Base-by-base conservation (phyloP, 2,329 filamentous ascomycete species). In the Diplodia scrobiculata region DNA sequence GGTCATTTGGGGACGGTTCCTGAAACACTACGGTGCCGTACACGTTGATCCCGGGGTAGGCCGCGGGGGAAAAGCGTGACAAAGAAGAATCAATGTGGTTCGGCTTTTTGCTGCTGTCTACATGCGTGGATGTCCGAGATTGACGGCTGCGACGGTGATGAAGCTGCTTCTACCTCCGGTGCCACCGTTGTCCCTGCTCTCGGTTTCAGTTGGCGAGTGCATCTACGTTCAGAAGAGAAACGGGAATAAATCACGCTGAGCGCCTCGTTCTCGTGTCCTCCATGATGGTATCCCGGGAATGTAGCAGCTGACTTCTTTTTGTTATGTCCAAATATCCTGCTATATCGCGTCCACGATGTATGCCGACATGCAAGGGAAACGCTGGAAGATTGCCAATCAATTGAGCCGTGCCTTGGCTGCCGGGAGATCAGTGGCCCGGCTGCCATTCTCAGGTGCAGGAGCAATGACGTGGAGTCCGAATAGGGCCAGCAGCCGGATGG, bases 1-100 rank as follows among this genome's bases (percentile, higher is more conserved):
- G 25, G 25, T 34, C 2, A 17, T 55, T 5, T 65, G 50, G 50
- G 32, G 50, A 17, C 41, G 38, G 52, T 55, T 55, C 27, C 27
- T 45, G 47, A 65, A 55, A 29, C 63, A 55, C n/a, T 55, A 19
- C 41, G 32, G 63, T 13, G 27, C 45, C 3, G 50, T 47, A 2
- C 5, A 55, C 11, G 52, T 55, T 11, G 50, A 34, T 55, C 17
- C 41, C n/a, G 63, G 50, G 17, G 63, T 36, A 10, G 34, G 63
- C 21, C 32, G 50, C 17, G 38, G 25, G 1, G 32, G 38, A 27
- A 32, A 32, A 9, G 21, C 14, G 50, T 53, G 29, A 34, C 50
- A 29, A 53, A 32, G 50, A 29, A n/a, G 17, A 32, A 45, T 10
- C 13, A 9, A 45, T 10, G 17, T n/a, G 41, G 6, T 45, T 45